Percentiles rank a stretch among this genome's conserved stretches.
Evolutionary conservation across 2,329 filamentous ascomycete species (phyloP).

Genomic region (Aaosphaeria arxii): DNA sequence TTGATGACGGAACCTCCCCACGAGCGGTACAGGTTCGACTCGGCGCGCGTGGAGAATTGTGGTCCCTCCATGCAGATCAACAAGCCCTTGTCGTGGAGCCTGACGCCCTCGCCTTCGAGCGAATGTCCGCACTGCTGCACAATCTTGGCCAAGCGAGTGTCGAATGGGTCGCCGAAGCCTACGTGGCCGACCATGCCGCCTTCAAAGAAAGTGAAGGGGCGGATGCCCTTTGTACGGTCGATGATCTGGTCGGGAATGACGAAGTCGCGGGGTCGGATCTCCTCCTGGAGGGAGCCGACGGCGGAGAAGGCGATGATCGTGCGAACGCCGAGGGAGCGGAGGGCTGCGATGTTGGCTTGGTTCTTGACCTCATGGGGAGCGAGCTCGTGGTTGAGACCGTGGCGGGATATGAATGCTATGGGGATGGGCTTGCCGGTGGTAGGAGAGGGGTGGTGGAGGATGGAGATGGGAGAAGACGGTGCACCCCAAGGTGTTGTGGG

Average conservation of each 20-base stretch:
- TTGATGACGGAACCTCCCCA: slow-evolving; percentile 97
- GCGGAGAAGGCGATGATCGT: slow-evolving; percentile 93
- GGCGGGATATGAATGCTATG: slow-evolving; percentile 89
- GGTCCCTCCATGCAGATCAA: slow-evolving; percentile 98
- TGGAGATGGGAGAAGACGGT: slow-evolving; percentile 74
- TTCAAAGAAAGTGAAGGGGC: slow-evolving; percentile 95
- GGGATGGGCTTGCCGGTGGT: slow-evolving; percentile 59
- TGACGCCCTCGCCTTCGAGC: slow-evolving; percentile 80
- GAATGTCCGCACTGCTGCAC: slow-evolving; percentile 73
- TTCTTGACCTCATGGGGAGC: slow-evolving; percentile 94
- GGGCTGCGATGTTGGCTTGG: slow-evolving; percentile 96
- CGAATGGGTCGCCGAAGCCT: slow-evolving; percentile 94
- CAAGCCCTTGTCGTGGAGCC: slow-evolving; percentile 78
- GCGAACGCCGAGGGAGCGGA: slow-evolving; percentile 84
- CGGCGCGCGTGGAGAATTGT: slow-evolving; percentile 93
- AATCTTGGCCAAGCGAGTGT: slow-evolving; percentile 70
- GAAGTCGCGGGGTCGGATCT: slow-evolving; percentile 94
- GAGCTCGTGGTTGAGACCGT: slow-evolving; percentile 83
- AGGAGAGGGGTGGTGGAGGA: slow-evolving; percentile 80
- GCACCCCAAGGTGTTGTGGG: slow-evolving; percentile 83
- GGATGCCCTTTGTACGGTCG: slow-evolving; percentile 91
- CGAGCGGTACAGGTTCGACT: slow-evolving; percentile 89
- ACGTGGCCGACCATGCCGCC: slow-evolving; percentile 90
- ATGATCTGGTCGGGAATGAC: slow-evolving; percentile 95
- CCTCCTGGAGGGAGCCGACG: slow-evolving; percentile 86